Base-by-base conservation (phyloP, 164 flowering plant species). In the Sextonia rubra region DNA sequence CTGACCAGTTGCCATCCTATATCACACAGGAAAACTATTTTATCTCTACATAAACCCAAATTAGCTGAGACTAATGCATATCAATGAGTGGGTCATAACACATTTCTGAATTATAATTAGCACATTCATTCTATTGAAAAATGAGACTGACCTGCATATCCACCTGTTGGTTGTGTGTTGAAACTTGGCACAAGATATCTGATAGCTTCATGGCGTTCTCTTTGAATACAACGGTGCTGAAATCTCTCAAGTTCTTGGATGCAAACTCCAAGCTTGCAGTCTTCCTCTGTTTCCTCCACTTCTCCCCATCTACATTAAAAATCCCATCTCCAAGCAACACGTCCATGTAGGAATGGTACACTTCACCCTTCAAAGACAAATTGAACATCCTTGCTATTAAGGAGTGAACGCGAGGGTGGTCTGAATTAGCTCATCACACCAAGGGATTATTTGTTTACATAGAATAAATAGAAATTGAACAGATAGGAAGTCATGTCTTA, bases 181-280 rank as follows among this genome's bases (percentile, higher is more conserved):
- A 88, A 68, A 90, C 87, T 70, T 80, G 84, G 69, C 82, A 79
- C 23, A 92, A 81, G 69, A 94, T 92, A 29, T 47, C 65, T 15
- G 85, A 84, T 37, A 94, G 97, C 81, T 92, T 94, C 65, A 92
- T 74, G 75, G 90, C 87, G 60, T 91, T 89, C 8, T 94, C 94
- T 77, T 91, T 87, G 80, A 94, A 92, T 9, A 92, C 97, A 14
- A 78, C 56, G 20, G 97, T 91, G 79, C 97, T 90, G 80, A 92
- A 94, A 73, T 94, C 97, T 70, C 91, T 90, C 83, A 94, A 80
- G 75, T 91, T 94, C 85, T 82, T 92, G 24, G 99, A 94, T 71
- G 99, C 97, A 83, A 94, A 94, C 81, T 92, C 98, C 71, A 92
- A 90, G 73, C 99, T 92, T 58, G 99, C 88, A 8, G 94, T 94